These are phyloP conservation scores for Phycomyces nitens DNA, from an alignment of 192 early-diverging fungal species.

Conservation along the genomic window DNA sequence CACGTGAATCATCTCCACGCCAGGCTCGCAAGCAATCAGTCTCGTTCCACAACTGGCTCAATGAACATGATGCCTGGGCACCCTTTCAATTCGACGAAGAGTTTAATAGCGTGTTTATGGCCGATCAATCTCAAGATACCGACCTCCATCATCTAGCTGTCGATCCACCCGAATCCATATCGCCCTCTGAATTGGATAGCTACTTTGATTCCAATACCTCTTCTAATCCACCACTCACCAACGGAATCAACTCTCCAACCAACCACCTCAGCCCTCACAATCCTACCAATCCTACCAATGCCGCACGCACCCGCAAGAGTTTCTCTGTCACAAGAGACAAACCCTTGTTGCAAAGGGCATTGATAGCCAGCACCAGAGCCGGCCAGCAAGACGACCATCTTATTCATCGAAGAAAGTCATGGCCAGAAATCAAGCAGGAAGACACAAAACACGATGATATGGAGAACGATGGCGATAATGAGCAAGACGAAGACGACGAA, in stretches of 20 bases:
- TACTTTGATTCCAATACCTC: constrained; percentile 21
- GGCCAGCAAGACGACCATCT: constrained; percentile 13
- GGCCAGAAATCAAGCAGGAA: not conserved
- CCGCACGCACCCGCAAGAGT: constrained; percentile 3
- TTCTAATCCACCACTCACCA: not conserved
- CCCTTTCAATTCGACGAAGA: constrained; percentile 40
- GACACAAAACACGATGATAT: constrained; percentile 12
- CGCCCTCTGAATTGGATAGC: constrained; percentile 32
- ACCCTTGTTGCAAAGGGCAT: constrained; percentile 27
- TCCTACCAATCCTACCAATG: too few relatives aligned
- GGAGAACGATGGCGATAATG: constrained; percentile 26
- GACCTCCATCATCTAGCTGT: constrained; percentile 23
- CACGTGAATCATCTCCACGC: not conserved
- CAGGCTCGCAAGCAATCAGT: constrained; percentile 11
- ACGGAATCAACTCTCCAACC: not conserved
- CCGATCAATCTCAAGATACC: constrained; percentile 14
- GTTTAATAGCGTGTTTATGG: constrained; percentile 31
- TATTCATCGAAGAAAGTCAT: not conserved
- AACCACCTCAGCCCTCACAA: too few relatives aligned
- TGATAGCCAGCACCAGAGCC: constrained; percentile 17
- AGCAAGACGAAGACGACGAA: constrained; percentile 26
- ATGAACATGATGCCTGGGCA: constrained; percentile 32
- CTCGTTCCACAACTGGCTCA: constrained; percentile 4
- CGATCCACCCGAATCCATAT: constrained; percentile 32
- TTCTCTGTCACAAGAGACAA: constrained; percentile 14